Evolutionary conservation across 129 eudicot species (phyloP).

Genomic region (Centaurea solstitialis): DNA sequence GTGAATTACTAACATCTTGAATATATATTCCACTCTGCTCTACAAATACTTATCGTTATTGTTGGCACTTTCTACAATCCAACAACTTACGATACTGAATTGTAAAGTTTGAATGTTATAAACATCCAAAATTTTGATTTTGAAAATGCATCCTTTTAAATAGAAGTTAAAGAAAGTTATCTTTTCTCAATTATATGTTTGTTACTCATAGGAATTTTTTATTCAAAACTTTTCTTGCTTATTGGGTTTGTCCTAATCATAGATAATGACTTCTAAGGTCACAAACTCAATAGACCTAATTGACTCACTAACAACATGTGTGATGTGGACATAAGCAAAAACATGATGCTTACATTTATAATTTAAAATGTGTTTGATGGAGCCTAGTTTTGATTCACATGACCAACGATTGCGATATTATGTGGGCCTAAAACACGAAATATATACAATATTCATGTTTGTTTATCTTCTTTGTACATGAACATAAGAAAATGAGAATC

Average conservation of each 20-base stretch:
- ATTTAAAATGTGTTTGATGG: not conserved
- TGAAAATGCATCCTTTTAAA: not conserved
- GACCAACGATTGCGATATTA: not conserved
- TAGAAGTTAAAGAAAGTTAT: not conserved
- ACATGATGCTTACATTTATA: not conserved
- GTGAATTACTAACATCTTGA: too few relatives aligned
- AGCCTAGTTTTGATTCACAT: not conserved
- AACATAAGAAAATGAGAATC: not conserved
- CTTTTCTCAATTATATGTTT: not conserved
- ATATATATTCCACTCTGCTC: too few relatives aligned
- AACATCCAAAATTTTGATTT: too few relatives aligned
- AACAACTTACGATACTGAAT: not conserved
- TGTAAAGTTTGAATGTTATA: too few relatives aligned
- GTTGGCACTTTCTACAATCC: too few relatives aligned
- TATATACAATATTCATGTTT: too few relatives aligned
- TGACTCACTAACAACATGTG: not conserved
- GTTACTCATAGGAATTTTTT: not conserved
- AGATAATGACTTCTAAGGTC: not conserved
- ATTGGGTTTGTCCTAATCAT: not conserved
- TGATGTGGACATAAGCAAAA: not conserved
- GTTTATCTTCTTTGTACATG: too few relatives aligned
- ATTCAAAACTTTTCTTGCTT: not conserved
- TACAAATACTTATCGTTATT: too few relatives aligned
- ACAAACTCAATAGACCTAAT: not conserved
- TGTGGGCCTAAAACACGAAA: not conserved